Evolutionary conservation across 768 basidiomycete genomes (phyloP), one percentile per base, ranked within the genome.

Genomic region (Psilocybe sp.): DNA sequence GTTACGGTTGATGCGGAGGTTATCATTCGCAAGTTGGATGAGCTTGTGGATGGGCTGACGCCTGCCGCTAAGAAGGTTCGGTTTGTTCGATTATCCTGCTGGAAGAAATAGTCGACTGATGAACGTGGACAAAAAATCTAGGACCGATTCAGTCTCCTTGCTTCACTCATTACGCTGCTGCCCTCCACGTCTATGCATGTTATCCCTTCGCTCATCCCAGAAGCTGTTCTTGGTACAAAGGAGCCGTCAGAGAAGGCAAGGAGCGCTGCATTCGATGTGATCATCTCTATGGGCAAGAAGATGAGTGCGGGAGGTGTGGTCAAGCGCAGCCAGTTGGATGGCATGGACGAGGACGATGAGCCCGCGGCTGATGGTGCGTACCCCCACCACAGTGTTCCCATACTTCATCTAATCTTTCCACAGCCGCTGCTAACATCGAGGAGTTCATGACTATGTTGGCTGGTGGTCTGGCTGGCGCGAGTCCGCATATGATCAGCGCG

Each of bases 401-500:
- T n/a, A n/a, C n/a, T n/a, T n/a, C n/a, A n/a, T n/a, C n/a, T n/a
- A n/a, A n/a, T n/a, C n/a, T n/a, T 9, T 32, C 36, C 49, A 35
- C 19, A 71, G 89, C 82, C 46, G 69, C 70, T 46, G 95, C 93
- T 0, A 90, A 66, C 60, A 77, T 95, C 40, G 85, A 92, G 58
- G 97, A 98, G 64, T 98, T 90, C 64, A 76, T 98, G 73, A 99
- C 90, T 3, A 98, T 99, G 95, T 75, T 98, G 23, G 91, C 91
- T 34, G 95, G 93, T 57, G 97, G 97, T 50, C 70, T 98, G 41
- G 94, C 93, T 8, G 95, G 92, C 16, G 86, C 89, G 12, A 90
- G 84, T 10, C 94, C 96, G 0, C 97, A 99, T 64, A 98, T 97
- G 93, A 96, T 98, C 65, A 96, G 94, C 62, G 97, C 97, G 1